Conservation (phyloP, 2,329 filamentous ascomycete genomes). For the Pseudohalonectria lignicola region DNA sequence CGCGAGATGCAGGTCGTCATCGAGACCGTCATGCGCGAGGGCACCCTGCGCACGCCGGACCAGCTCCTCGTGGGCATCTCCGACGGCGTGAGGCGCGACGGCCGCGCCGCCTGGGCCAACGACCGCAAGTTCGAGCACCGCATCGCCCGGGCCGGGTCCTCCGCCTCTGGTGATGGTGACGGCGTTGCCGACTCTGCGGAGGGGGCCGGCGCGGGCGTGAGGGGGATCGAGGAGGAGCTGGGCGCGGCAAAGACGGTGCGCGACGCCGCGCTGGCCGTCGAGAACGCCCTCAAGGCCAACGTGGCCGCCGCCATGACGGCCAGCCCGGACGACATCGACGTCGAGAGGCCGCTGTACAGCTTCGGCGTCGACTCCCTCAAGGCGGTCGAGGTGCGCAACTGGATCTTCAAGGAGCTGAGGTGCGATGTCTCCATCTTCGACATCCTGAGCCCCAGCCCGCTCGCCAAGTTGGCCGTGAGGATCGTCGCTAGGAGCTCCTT, state of each 20-base stretch:
- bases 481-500: too few relatives aligned
- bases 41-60: conserved; percentile 6
- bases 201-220: background rate
- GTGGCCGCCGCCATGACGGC: conserved; percentile 7
- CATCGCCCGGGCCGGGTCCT: conserved; percentile 6
- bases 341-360: conserved; percentile 6
- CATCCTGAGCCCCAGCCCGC: too few relatives aligned
- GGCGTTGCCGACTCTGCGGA: background rate
- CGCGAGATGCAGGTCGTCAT: conserved; percentile 10
- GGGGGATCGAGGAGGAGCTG: conserved; percentile 5
- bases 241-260: conserved; percentile 1
- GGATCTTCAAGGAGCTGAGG: conserved; percentile 10
- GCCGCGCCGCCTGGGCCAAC: conserved; percentile 7
- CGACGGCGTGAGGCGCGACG: conserved; percentile 10
- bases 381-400: conserved; percentile 10
- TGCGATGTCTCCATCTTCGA: too few relatives aligned
- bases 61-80: too few relatives aligned
- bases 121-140: too few relatives aligned
- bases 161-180: background rate
- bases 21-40: conserved; percentile 8
- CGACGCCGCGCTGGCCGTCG: conserved; percentile 3
- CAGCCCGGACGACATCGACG: conserved; percentile 6
- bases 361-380: conserved; percentile 10
- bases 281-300: conserved; percentile 6
- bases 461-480: too few relatives aligned